Conservation (phyloP, 805 yeast species). For the Ogataea saltuana region DNA sequence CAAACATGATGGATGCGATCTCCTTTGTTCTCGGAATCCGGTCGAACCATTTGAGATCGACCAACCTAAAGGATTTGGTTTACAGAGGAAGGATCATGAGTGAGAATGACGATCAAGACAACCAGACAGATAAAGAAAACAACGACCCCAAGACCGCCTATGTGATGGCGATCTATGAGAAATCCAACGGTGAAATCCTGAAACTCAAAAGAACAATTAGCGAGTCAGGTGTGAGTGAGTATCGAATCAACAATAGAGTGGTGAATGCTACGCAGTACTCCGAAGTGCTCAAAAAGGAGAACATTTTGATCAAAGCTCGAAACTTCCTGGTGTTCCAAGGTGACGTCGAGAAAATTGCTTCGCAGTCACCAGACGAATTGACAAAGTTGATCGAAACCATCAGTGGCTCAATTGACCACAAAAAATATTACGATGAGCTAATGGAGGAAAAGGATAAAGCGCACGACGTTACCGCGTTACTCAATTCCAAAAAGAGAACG, state of each 20-base stretch:
- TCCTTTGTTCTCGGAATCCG: constrained; percentile 88
- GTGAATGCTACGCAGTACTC: constrained; percentile 69
- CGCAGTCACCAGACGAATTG: constrained; percentile 78
- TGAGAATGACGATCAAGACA: constrained; percentile 27
- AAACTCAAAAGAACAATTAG: constrained; percentile 65
- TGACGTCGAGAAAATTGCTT: constrained; percentile 90
- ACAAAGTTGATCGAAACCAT: constrained; percentile 76
- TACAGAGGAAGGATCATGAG: constrained; percentile 64
- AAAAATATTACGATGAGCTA: constrained; percentile 64
- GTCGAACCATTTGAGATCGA: constrained; percentile 73
- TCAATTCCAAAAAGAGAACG: constrained; percentile 68
- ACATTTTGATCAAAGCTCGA: constrained; percentile 82
- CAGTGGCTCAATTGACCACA: constrained; percentile 74
- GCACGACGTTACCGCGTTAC: constrained; percentile 59
- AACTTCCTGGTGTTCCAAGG: constrained; percentile 96
- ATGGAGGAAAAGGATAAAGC: constrained; percentile 66
- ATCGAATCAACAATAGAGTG: constrained; percentile 58
- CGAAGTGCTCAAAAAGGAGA: constrained; percentile 66
- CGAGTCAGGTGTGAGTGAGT: constrained; percentile 62
- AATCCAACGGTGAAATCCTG: constrained; percentile 56
- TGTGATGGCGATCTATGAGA: constrained; percentile 76
- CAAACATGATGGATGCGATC: constrained; percentile 95
- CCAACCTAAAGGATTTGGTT: constrained; percentile 70
- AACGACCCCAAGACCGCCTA: constrained; percentile 57
- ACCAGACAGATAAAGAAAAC: constrained; percentile 25